Conservation (phyloP, 192 early-diverging fungal genomes). For the Coemansia sp. region DNA sequence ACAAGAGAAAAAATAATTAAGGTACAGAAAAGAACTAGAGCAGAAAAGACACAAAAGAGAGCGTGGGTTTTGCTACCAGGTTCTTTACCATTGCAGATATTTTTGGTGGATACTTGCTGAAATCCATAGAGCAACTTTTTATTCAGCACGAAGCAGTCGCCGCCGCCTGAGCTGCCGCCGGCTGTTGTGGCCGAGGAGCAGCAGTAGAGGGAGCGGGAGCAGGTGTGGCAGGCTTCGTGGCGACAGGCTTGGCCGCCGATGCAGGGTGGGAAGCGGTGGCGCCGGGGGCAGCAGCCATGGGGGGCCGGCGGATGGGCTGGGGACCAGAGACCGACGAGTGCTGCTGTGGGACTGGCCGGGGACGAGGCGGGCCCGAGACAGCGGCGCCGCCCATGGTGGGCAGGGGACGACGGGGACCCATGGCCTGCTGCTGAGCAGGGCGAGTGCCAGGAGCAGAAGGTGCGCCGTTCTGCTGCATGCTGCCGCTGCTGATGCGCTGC, state of each 20-base stretch:
- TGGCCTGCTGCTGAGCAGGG: background rate
- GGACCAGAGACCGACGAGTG: background rate
- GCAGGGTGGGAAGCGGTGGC: background rate
- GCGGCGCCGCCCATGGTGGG: background rate
- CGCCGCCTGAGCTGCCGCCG: background rate
- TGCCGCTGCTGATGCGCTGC: background rate
- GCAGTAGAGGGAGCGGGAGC: background rate
- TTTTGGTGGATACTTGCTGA: too few species aligned
- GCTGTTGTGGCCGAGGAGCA: conserved; percentile 7
- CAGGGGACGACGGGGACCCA: background rate
- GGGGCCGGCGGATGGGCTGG: background rate
- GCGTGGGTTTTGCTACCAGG: background rate
- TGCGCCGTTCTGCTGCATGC: background rate
- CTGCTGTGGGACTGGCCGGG: background rate
- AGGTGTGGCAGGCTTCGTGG: background rate
- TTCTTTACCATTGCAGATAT: too few species aligned
- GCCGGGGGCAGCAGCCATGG: background rate
- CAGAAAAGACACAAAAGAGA: background rate
- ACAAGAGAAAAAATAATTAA: background rate
- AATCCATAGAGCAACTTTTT: background rate
- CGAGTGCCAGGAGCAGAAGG: conserved; percentile 1
- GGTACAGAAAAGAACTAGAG: background rate
- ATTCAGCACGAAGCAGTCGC: conserved; percentile 5
- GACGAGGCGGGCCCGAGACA: conserved; percentile 1
- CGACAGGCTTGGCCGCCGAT: background rate